Evolutionary conservation across 768 basidiomycete genomes (phyloP), one percentile per base, ranked within the genome.

Genomic region (Trichaptum fuscoviolaceum): DNA sequence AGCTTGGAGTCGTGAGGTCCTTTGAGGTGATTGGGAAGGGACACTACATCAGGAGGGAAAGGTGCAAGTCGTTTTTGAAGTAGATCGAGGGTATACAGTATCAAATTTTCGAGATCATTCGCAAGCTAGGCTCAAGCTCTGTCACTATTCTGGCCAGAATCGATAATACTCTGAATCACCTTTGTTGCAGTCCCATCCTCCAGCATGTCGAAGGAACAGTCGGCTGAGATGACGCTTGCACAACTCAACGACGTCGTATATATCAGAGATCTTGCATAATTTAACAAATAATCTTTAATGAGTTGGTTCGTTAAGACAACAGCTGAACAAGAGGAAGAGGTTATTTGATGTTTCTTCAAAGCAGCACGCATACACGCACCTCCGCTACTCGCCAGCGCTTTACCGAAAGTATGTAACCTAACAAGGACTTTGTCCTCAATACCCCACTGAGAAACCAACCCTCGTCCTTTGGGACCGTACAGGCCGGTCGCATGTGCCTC

Each of bases 401-500:
- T 98, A 1, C 96, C 95, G 76, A 98, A 98, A 0, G 96, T 99
- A 74, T 93, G 90, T 57, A 98, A 77, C 58, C 95, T 80, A 20
- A 89, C 90, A 10, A 92, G 79, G 15, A 97, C 87, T 65, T 87
- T 83, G 15, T 83, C 74, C 72, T 92, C 89, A 52, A 95, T 76
- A 0, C 90, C 92, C 15, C 93, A 76, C 64, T 84, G 76, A 2
- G 84, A 84, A 3, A 92, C 91, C 2, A 94, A 75, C 0, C 96
- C 95, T 57, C 86, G 80, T 0, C 94, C 95, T 36, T 85, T 77
- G 0, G 86, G 82, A 0, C 96, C 95, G 75, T 95, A 96, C 8
- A 98, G 80, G 0, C 96, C 95, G 0, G 94, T 97, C 4, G 95
- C 85, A 76, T 99, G 96, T 0, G 96, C 96, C 74, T 97, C 96